Evolutionary conservation across 2,329 filamentous ascomycete genomes (phyloP), one percentile per base, ranked within the genome.

Genomic region (Atkinsonella hypoxylon): DNA sequence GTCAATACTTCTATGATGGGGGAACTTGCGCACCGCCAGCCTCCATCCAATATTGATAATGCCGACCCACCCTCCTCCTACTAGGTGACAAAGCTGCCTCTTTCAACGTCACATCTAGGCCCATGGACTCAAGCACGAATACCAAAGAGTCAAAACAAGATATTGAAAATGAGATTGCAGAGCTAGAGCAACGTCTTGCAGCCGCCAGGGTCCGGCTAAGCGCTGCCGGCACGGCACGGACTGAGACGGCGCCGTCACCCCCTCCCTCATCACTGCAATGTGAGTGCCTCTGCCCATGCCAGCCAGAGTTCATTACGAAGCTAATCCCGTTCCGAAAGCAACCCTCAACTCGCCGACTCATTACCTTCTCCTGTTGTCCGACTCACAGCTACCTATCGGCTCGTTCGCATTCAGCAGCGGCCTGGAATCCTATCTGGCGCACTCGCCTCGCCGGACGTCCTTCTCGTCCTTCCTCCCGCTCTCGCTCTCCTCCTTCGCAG

Each of bases 401-500:
- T 88, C 87, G n/a, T 93, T 93, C 68, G 87, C 87, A 60, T 93
- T 91, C 71, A 87, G 82, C 71, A 85, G 81, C 58, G 87, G 87
- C 3, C 77, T 93, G 15, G 87, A 93, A 69, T 91, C 87, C 40
- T 91, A 85, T 65, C 79, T 90, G 17, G 83, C 84, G 3, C 87
- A 93, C 70, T 73, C 73, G 57, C 50, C 56, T 6, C 65, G 64
- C 40, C 54, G 64, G 17, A 61, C 69, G 18, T 64, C 70, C 20
- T 85, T 89, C 66, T 62, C 78, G 42, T 67, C 71, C 44, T 93
- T 93, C 68, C 75, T 93, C 15, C 74, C 77, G 11, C 71, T 87
- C 20, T 89, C 86, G 3, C 68, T 91, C 6, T 76, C 79, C 7
- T 85, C 85, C 9, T 79, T 87, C 61, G 84, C 86, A 38, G 78